Evolutionary conservation across 805 yeast species (phyloP), one percentile per base, ranked within the genome.

Genomic region (Metschnikowia peoriensis): DNA sequence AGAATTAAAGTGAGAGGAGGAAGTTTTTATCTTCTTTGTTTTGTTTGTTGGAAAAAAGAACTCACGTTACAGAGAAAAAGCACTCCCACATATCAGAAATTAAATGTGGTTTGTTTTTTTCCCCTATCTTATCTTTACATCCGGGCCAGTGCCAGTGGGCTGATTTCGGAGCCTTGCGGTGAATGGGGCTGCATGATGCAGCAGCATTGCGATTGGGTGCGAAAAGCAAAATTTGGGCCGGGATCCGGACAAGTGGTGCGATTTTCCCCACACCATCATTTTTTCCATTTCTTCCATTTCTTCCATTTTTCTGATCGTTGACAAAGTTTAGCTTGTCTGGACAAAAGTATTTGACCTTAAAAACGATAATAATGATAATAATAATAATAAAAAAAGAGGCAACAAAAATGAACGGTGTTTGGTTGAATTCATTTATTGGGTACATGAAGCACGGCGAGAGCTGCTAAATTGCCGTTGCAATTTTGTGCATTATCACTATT

Each of bases 141-240:
- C 22, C 22, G 35, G 12, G 14, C 35, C 35, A 32, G 35, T 7
- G 32, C 14, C 44, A 47, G 46, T 47, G 50, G 50, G 27, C 37
- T 47, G 50, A 47, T 41, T 41, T 46, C 17, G 40, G 44, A 39
- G 10, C 16, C 29, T 32, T 32, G 22, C 22, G 22, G 22, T 22
- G 22, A 22, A 22, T 12, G 15, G 44, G 8, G 29, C 37, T 29
- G 38, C 44, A 34, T 45, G 52, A 29, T 11, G 27, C 41, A 12
- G 50, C 43, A 38, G 32, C 27, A 22, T 38, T 42, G 32, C 51
- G 44, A 49, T 44, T 52, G 56, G 53, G 51, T 52, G 56, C 56
- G 53, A 52, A 52, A 51, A 27, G 15, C 35, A 10, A 28, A 28
- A 28, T 12, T 41, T 34, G 44, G 44, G 28, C 55, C 47, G 55